These are phyloP conservation scores for Acacia pycnantha DNA, from an alignment of 331 rosid genomes.

Conservation along the genomic window DNA sequence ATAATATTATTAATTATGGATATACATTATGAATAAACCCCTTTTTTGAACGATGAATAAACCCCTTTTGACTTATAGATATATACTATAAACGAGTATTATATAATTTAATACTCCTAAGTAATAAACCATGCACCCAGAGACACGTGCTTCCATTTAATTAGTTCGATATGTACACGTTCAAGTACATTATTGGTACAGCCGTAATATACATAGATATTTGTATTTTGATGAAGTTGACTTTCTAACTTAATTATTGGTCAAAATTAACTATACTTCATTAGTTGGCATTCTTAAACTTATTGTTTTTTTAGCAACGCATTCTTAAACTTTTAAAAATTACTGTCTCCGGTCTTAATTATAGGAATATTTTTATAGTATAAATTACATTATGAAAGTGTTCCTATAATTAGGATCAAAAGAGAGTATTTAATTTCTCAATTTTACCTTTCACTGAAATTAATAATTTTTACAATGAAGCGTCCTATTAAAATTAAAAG, in stretches of 20 bases:
- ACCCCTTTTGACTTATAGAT: background rate
- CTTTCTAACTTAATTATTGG: background rate
- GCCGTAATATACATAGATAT: background rate
- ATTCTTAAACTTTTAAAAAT: too few species aligned
- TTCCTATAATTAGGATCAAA: too few species aligned
- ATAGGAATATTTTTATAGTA: too few species aligned
- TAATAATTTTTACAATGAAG: too few species aligned
- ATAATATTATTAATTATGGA: too few species aligned
- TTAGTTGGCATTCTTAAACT: too few species aligned
- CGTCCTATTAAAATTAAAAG: too few species aligned
- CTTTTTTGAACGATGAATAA: background rate
- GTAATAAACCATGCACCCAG: conserved; percentile 25
- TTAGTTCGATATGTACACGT: conserved; percentile 34
- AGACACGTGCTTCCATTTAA: conserved; percentile 35
- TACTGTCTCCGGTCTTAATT: too few species aligned
- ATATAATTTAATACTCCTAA: background rate
- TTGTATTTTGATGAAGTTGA: background rate
- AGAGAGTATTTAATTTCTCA: too few species aligned
- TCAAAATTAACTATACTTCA: background rate
- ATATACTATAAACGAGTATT: background rate
- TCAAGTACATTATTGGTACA: conserved; percentile 39
- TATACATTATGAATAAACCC: background rate
- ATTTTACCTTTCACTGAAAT: too few species aligned
- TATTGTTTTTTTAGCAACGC: too few species aligned
- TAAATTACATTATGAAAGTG: too few species aligned